phyloP scores from a whole-genome alignment of 768 basidiomycete genomes.

The Mycena vitilis region DNA sequence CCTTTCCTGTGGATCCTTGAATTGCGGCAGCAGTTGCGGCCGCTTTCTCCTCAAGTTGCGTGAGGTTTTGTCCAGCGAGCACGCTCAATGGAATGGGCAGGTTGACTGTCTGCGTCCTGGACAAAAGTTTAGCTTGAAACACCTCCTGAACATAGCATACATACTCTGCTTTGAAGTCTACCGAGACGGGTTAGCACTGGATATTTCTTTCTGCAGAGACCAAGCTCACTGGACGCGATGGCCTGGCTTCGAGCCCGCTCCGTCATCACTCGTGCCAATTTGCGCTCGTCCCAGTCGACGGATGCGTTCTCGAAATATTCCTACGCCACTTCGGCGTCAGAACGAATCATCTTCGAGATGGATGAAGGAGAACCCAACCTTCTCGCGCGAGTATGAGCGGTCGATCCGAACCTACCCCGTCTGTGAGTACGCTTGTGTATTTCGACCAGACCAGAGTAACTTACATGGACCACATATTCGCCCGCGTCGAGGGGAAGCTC shows the following conservation, averaged over 20 bases:
- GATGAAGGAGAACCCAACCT: conserved; percentile 9
- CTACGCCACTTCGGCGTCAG: conserved; percentile 25
- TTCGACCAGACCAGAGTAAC: not conserved
- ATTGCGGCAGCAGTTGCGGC: conserved; percentile 26
- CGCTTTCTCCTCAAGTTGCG: conserved; percentile 37
- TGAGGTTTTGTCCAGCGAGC: conserved; percentile 40
- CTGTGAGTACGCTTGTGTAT: not conserved
- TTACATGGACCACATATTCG: conserved; percentile 55
- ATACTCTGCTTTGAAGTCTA: conserved; percentile 39
- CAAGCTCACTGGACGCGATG: conserved; percentile 36
- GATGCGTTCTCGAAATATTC: conserved; percentile 44
- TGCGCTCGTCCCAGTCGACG: conserved; percentile 46
- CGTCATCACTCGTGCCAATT: conserved; percentile 35
- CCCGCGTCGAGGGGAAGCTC: conserved; percentile 55
- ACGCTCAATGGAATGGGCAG: conserved; percentile 37
- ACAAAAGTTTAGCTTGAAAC: not conserved
- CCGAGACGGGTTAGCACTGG: not conserved
- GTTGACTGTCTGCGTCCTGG: conserved; percentile 15
- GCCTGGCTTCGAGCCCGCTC: conserved; percentile 37
- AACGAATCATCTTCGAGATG: not conserved
- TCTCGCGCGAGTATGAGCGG: conserved; percentile 12
- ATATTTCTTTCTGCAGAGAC: not conserved
- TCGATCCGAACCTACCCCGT: conserved; percentile 35
- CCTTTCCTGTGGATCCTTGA: not conserved
- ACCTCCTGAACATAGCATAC: not conserved